These are phyloP conservation scores for Viola odorata DNA, from an alignment of 345 rosid species.

Conservation along the genomic window DNA sequence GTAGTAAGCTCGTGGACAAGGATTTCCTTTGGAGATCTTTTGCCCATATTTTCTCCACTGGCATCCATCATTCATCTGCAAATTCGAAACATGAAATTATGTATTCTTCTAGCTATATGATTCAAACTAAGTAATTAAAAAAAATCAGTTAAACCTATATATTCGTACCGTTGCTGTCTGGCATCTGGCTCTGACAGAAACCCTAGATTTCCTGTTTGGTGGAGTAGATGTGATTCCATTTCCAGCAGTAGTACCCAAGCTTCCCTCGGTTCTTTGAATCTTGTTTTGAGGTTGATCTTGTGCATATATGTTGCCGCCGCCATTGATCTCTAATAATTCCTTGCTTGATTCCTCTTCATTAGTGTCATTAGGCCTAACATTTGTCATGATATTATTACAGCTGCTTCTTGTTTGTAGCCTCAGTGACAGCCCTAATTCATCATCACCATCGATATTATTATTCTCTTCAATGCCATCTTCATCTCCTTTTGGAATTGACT, in stretches of 20 bases:
- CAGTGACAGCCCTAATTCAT: slow-evolving; percentile 46
- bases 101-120: too few species aligned
- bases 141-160: too few species aligned
- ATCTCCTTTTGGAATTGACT: slow-evolving; percentile 4
- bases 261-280: slow-evolving; percentile 24
- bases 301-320: too few species aligned
- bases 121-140: too few species aligned
- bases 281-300: slow-evolving; percentile 11
- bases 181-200: slow-evolving; percentile 53
- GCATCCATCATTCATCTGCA: slow-evolving; percentile 44
- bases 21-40: slow-evolving; percentile 48
- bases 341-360: slow-evolving; percentile 5
- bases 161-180: slow-evolving; percentile 41
- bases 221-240: slow-evolving; percentile 22
- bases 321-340: slow-evolving; percentile 4
- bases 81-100: background rate
- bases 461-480: background rate
- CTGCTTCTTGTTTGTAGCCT: slow-evolving; percentile 24
- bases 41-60: slow-evolving; percentile 55
- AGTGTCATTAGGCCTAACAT: background rate
- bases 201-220: slow-evolving; percentile 49
- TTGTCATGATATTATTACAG: too few species aligned
- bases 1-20: slow-evolving; percentile 49
- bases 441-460: background rate
- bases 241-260: slow-evolving; percentile 24